These are phyloP conservation scores for Coriaria nepalensis DNA, from an alignment of 306 rosid species.

Conservation along the genomic window DNA sequence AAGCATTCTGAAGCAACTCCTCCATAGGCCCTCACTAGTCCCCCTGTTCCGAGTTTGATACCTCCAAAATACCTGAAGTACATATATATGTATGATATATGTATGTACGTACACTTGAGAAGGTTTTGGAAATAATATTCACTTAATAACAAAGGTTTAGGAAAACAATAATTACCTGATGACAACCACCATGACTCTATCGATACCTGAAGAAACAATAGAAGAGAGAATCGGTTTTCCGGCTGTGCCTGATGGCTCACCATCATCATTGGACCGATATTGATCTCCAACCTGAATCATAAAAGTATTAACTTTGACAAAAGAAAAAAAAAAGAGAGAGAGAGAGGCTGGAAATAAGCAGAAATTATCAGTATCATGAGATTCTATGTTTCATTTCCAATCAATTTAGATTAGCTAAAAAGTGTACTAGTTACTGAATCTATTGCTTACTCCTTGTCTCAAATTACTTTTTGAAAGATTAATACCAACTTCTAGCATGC, in stretches of 20 bases:
- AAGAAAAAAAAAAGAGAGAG: neutral
- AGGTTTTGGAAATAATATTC: too few species aligned
- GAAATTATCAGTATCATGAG: too few species aligned
- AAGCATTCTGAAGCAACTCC: constrained; percentile 88
- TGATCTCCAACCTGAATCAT: constrained; percentile 72
- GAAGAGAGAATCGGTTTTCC: constrained; percentile 90
- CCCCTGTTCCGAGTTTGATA: constrained; percentile 84
- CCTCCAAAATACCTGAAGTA: constrained; percentile 73
- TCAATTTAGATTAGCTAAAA: too few species aligned
- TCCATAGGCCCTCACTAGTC: constrained; percentile 87
- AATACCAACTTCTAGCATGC: too few species aligned
- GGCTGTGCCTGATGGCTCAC: constrained; percentile 90
- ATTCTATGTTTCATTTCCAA: too few species aligned
- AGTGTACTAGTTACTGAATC: too few species aligned
- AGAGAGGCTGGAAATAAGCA: neutral
- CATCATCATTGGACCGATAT: constrained; percentile 84
- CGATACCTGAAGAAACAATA: constrained; percentile 73
- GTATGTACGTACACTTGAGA: too few species aligned
- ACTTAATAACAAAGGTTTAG: too few species aligned
- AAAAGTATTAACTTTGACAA: neutral
- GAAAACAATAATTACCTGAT: constrained; percentile 41
- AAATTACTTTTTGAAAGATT: too few species aligned
- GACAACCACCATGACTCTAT: constrained; percentile 93
- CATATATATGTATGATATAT: too few species aligned
- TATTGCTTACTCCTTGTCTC: too few species aligned